Percentiles rank a stretch among this genome's conserved stretches.
Evolutionary conservation across 1,284 basidiomycete genomes (phyloP).

Genomic region (Cystobasidium sp.): DNA sequence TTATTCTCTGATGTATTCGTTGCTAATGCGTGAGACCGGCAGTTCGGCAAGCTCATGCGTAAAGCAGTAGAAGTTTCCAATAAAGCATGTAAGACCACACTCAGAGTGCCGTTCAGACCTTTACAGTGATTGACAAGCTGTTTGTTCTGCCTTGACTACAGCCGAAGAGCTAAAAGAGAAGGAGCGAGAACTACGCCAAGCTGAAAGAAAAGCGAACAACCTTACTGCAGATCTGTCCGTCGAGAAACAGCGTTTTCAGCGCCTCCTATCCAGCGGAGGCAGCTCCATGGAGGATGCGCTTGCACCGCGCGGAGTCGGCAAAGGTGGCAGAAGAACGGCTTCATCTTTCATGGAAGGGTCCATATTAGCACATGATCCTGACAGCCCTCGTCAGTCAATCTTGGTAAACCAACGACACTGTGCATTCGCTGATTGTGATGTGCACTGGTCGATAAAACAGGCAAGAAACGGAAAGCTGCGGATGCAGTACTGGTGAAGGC

Average conservation of each 20-base stretch:
- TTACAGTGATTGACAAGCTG: background rate
- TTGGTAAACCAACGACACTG: background rate
- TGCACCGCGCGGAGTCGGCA: background rate
- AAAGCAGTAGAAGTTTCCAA: background rate
- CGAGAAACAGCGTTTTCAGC: constrained; percentile 21
- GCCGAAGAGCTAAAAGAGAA: constrained; percentile 23
- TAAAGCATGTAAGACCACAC: constrained; percentile 20
- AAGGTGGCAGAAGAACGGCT: background rate
- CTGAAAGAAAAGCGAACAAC: constrained; percentile 34
- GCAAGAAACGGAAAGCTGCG: constrained; percentile 41
- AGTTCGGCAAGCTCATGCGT: constrained; percentile 16
- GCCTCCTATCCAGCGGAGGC: constrained; percentile 22
- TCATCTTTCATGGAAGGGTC: background rate
- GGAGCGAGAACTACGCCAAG: constrained; percentile 15
- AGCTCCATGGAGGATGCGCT: constrained; percentile 22
- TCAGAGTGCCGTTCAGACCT: background rate
- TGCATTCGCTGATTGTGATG: background rate
- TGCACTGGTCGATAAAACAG: background rate
- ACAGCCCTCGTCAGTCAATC: background rate
- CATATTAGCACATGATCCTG: constrained; percentile 6
- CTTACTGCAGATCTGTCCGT: constrained; percentile 16
- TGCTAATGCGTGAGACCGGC: background rate
- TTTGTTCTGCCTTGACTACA: background rate
- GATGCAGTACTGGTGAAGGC: constrained; percentile 24
- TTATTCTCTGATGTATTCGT: background rate